Evolutionary conservation across 352 stramenopile genomes (phyloP).

Genomic region (Pythium oligandrum): DNA sequence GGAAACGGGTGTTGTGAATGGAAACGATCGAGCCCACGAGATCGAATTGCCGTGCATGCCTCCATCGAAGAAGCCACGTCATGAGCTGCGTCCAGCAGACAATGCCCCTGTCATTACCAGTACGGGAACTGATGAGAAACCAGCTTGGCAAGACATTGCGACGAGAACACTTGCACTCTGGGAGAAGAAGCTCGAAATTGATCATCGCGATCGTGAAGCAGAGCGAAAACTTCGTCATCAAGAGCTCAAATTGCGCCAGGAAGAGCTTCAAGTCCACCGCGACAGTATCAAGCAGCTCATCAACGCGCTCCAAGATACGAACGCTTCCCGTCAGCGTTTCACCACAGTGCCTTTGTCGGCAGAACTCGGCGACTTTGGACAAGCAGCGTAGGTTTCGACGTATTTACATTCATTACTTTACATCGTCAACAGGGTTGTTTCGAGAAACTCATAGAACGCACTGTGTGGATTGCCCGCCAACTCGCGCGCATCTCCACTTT

Average conservation of each 20-base stretch:
- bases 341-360: no score
- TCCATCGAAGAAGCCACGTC: no score
- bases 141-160: slow-evolving; percentile 1
- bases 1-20: no score
- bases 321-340: no score
- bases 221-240: slow-evolving; percentile 12
- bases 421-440: slow-evolving; percentile 10
- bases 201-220: slow-evolving; percentile 3
- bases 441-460: slow-evolving; percentile 17
- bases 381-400: no score
- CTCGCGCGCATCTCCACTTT: slow-evolving; percentile 8
- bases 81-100: no score
- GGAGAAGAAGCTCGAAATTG: slow-evolving; percentile 11
- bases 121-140: not conserved
- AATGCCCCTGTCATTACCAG: not conserved
- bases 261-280: no score
- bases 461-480: slow-evolving; percentile 1
- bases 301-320: no score
- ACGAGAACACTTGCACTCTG: slow-evolving; percentile 4
- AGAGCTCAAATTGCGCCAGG: not conserved
- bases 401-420: not conserved
- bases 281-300: no score
- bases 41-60: no score
- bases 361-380: no score
- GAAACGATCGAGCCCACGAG: no score